These are phyloP conservation scores for Lepidium aucheri DNA, from an alignment of 345 rosid species.

Conservation along the genomic window DNA sequence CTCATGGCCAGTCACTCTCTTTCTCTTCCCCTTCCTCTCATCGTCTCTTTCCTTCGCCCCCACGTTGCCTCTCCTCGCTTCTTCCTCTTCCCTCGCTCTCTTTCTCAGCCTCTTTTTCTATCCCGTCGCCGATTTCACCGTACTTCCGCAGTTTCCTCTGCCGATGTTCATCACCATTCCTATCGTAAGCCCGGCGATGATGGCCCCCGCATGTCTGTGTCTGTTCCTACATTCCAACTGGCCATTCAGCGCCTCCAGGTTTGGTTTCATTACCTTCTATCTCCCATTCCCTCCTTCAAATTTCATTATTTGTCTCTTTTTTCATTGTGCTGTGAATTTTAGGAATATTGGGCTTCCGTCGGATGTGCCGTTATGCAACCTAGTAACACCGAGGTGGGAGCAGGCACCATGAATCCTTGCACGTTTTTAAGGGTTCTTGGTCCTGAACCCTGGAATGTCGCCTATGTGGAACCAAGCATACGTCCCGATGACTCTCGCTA, in stretches of 20 bases:
- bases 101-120: slow-evolving; percentile 8
- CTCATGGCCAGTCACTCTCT: slow-evolving; percentile 56
- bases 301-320: neutral
- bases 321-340: neutral
- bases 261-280: slow-evolving; percentile 21
- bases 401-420: slow-evolving; percentile 96
- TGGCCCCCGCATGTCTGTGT: slow-evolving; percentile 14
- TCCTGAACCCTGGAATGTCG: slow-evolving; percentile 97
- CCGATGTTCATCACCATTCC: slow-evolving; percentile 31
- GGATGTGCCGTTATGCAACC: slow-evolving; percentile 98
- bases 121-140: slow-evolving; percentile 26
- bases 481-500: slow-evolving; percentile 97
- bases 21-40: slow-evolving; percentile 63
- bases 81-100: slow-evolving; percentile 18
- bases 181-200: slow-evolving; percentile 25
- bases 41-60: slow-evolving; percentile 56
- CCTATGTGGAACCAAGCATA: slow-evolving; percentile 91
- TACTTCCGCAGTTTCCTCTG: slow-evolving; percentile 36
- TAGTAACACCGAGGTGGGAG: slow-evolving; percentile 98
- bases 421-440: slow-evolving; percentile 94
- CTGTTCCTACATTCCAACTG: slow-evolving; percentile 72
- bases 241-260: slow-evolving; percentile 90
- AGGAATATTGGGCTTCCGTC: slow-evolving; percentile 98
- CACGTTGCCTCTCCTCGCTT: slow-evolving; percentile 29
- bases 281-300: neutral